phyloP scores from a whole-genome alignment of 192 early-diverging fungal species.

The Dispira parvispora region DNA sequence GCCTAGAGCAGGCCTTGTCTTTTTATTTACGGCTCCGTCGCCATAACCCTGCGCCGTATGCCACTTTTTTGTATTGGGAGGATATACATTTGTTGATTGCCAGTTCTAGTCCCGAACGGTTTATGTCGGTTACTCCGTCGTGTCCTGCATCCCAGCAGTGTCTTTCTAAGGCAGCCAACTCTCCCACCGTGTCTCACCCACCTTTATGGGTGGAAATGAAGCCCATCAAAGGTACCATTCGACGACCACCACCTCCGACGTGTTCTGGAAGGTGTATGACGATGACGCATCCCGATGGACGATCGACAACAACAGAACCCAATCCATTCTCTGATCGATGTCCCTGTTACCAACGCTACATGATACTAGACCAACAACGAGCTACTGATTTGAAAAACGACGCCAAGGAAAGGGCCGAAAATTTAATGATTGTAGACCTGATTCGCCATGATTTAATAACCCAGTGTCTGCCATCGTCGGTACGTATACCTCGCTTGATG shows the following conservation, averaged over 20 bases:
- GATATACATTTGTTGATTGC: conserved; percentile 22
- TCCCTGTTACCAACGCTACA: conserved; percentile 13
- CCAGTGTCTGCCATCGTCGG: conserved; percentile 44
- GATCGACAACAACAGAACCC: not conserved
- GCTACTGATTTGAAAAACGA: conserved; percentile 31
- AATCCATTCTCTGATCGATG: not conserved
- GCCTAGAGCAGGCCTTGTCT: conserved; percentile 15
- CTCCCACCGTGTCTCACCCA: not conserved
- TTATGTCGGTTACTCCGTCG: conserved; percentile 31
- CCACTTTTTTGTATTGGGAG: conserved; percentile 44
- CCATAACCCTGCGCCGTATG: conserved; percentile 78
- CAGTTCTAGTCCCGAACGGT: conserved; percentile 69
- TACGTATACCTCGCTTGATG: conserved; percentile 72
- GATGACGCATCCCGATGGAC: not conserved
- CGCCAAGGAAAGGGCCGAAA: conserved; percentile 89
- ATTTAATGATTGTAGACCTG: conserved; percentile 96
- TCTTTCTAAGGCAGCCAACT: not conserved
- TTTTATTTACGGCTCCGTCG: conserved; percentile 50
- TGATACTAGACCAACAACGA: conserved; percentile 11
- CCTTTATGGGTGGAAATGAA: conserved; percentile 67
- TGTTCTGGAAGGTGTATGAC: not conserved
- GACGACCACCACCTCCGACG: conserved; percentile 4
- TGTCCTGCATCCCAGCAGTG: not conserved
- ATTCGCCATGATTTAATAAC: conserved; percentile 84
- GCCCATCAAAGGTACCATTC: conserved; percentile 81